Evolutionary conservation across 2,329 filamentous ascomycete species (phyloP), one percentile per base, ranked within the genome.

Genomic region (Hortaea werneckii): DNA sequence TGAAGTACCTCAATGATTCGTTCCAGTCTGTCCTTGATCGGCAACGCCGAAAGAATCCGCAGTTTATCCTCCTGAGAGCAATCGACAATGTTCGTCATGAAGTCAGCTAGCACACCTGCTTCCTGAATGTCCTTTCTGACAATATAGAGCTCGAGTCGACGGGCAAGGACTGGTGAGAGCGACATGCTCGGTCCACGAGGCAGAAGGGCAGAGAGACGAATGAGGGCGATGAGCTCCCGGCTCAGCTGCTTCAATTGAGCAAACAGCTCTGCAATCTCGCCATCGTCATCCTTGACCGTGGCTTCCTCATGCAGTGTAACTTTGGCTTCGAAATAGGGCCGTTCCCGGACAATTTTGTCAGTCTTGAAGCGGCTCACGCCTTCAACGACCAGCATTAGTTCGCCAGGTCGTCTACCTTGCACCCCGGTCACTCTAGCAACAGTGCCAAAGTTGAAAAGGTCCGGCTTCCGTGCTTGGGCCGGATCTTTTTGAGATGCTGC

Each of bases 41-140:
- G 81, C 5, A 94, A 67, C 0, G 88, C 81, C n/a, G 87, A 79
- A 32, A 98, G 72, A 11, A 98, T 79, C 46, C 85, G 80, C 44
- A 98, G 74, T 65, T 94, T 95, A 62, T 98, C 92, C 64, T 95
- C 87, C 52, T 94, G 85, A 7, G 80, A 84, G 42, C 85, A 82
- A 52, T 95, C 87, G 2, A 94, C 79, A 26, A 96, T 78, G 61
- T 95, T 94, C 35, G 87, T 83, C 87, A 98, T 95, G 63, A 96
- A 96, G 64, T 98, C 92, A 5, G 92, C 90, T 7, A 98, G 74
- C 6, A 80, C 71, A 2, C 90, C 90, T 1, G 89, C 89, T 55
- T 96, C 88, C 37, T 79, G 74, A 42, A 92, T 65, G 48, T 87
- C 82, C 62, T 92, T 94, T 63, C 83, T 81, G 29, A 81, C 76